Base-by-base conservation (phyloP, 1,139 yeast genomes). In the Pichia sp. region DNA sequence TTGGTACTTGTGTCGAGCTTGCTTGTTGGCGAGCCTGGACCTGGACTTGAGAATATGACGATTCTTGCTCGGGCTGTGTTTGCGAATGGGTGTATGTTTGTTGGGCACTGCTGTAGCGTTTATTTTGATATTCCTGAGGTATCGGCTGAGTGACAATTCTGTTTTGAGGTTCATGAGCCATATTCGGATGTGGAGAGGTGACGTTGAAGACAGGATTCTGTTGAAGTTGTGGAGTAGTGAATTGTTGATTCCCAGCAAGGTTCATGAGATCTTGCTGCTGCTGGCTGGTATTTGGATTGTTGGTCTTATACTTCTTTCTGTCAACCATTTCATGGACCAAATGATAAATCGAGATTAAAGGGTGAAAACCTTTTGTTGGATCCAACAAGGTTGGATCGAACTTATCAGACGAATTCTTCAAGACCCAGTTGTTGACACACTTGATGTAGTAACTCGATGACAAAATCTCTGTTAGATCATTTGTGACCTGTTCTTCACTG, bases 341-440 rank as follows among this genome's bases (percentile, higher is more conserved):
- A 65, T 80, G 86, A 67, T 95, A 95, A 39, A 93, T 85, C 2
- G 96, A 88, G 12, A 93, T 71, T 58, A 91, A 74, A 0, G 99
- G 98, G 68, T 90, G 96, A 68, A 79, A 93, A 0, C 95, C 95
- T 52, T 80, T 78, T 0, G 96, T 87, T n/a, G 97, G 97, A 67
- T 88, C 95, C 1, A 79, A 62, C 18, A 61, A 52, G 12, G 56
- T 49, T 22, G 55, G 51, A 52, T 65, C 62, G 48, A 58, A 64
- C 18, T 41, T 44, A 37, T 67, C 68, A 61, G 57, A 66, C 58
- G 53, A 56, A 34, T 54, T 53, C 34, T 54, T 56, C 34, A 74
- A 74, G 58, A 76, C 74, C 95, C 96, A 88, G 56, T 80, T 78
- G 43, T 75, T 79, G 44, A 79, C 74, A 44, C 91, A 83, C 62